These are phyloP conservation scores for Spiromastix sp. DNA, from an alignment of 2,329 filamentous ascomycete genomes.

Conservation along the genomic window DNA sequence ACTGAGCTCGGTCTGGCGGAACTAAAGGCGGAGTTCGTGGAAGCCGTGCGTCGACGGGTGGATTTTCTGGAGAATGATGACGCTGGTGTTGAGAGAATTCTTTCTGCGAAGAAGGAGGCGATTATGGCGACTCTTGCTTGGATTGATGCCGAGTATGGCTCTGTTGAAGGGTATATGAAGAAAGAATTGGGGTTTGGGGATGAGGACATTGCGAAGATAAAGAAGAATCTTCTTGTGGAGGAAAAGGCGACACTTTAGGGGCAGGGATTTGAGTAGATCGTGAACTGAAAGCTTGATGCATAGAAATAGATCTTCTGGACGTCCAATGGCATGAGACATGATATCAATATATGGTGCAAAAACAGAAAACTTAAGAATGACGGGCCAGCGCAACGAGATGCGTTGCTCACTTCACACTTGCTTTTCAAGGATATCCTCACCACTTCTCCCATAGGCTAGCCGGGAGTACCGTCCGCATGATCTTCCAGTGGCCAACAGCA, in stretches of 20 bases:
- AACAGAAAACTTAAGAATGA: too few relatives aligned
- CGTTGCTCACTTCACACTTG: too few relatives aligned
- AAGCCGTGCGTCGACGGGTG: conserved; percentile 38
- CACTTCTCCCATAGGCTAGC: conserved; percentile 75
- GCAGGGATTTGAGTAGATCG: not conserved
- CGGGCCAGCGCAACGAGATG: not conserved
- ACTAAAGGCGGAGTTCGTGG: conserved; percentile 43
- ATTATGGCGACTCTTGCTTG: conserved; percentile 43
- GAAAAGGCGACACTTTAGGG: conserved; percentile 11
- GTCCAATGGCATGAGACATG: not conserved
- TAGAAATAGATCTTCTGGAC: conserved; percentile 2
- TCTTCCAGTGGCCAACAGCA: conserved; percentile 75
- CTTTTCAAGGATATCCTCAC: conserved; percentile 37
- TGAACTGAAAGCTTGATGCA: not conserved
- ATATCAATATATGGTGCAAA: conserved; percentile 5
- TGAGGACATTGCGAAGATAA: conserved; percentile 41
- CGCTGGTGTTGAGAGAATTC: conserved; percentile 35
- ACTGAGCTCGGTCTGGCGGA: conserved; percentile 24
- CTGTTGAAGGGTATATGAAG: conserved; percentile 53
- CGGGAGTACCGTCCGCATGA: conserved; percentile 82
- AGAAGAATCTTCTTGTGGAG: conserved; percentile 38
- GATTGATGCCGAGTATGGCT: conserved; percentile 51
- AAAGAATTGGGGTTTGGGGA: conserved; percentile 48
- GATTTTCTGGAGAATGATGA: conserved; percentile 40
- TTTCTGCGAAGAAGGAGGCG: conserved; percentile 37